Evolutionary conservation across 352 stramenopile species (phyloP), one percentile per base, ranked within the genome.

Genomic region (Phytophthora pistaciae): DNA sequence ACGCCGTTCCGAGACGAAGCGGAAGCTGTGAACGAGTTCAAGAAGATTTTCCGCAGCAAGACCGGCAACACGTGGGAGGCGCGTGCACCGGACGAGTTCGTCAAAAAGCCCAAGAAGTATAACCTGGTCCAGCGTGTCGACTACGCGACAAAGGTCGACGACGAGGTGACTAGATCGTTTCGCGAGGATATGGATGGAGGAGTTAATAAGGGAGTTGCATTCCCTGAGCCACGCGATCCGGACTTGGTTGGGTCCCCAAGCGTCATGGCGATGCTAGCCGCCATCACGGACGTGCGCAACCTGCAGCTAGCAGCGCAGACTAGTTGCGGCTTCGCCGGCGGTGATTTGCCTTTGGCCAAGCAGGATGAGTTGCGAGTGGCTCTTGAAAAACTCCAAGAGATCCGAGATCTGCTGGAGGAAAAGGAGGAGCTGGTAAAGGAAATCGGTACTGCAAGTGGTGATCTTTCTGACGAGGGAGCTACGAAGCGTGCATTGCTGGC

Each of bases 21-120:
- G 2, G 83, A 92, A 18, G 88, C 84, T 0, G 64, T 91, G n/a
- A 58, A 31, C 4, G 88, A 95, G 61, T 95, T 95, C 69, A 88
- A 91, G 64, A 95, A 95, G 68, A 91, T 93, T 49, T 95, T 95
- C 61, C 72, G 79, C 3, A 75, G 80, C n/a, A 95, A 95, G 70
- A 94, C 88, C 0, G 82, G 84, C 10, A 95, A 93, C 40, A 74
- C 82, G 18, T 95, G 86, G 82, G 75, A 87, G 11, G 70, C 75
- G 6, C 74, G 84, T 20, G 53, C 60, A 2, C 55, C 60, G n/a
- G 57, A 48, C 0, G 61, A 75, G 7, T 95, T 92, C 55, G 68
- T 80, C 5, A 92, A 92, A 69, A 82, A 91, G 21, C 55, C 40
- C 21, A 79, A 82, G 33, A 93, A 93, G 74, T 95, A 95, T 67